Evolutionary conservation across 768 basidiomycete genomes (phyloP), one percentile per base, ranked within the genome.

Genomic region (Naematelia aurantialba): DNA sequence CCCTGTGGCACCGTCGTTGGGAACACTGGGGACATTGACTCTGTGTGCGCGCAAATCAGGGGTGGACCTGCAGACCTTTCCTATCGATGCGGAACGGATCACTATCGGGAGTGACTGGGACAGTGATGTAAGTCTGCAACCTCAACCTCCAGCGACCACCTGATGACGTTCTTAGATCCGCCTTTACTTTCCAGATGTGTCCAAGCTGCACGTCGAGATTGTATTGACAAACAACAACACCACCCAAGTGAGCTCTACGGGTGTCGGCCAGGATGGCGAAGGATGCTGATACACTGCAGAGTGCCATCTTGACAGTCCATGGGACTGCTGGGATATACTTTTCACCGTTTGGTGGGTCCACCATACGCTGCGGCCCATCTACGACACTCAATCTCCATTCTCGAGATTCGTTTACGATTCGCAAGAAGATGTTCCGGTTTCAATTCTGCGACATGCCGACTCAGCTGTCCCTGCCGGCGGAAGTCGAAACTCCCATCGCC

Each of bases 371-470:
- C 62, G 58, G 66, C 34, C 61, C 68, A 3, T 63, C 69, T 1
- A 25, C 59, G 11, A 49, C 51, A 0, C 57, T 68, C 26, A 17
- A 52, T 8, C 62, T 77, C 0, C 31, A 55, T 12, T 58, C 69
- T 27, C 57, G 61, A 17, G 76, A 77, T 46, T 53, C 61, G 10
- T 69, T 77, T 56, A 67, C 62, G 30, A 68, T 77, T 27, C 66
- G 68, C 49, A 71, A 72, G 56, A 71, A 73, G 52, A 56, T 66
- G 5, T 77, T 77, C 61, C 58, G 65, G 31, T 77, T 77, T 67
- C 69, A 75, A 42, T 77, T 75, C 51, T 39, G 34, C 34, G 34
- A 39, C 17, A 8, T 39, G 8, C 61, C 64, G 5, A 29, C 52
- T 34, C 26, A 10, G 4, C 11, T 19, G 8, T 30, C 34, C n/a